Base-by-base conservation (phyloP, 2,329 filamentous ascomycete species). In the Ophiocordyceps unilateralis region DNA sequence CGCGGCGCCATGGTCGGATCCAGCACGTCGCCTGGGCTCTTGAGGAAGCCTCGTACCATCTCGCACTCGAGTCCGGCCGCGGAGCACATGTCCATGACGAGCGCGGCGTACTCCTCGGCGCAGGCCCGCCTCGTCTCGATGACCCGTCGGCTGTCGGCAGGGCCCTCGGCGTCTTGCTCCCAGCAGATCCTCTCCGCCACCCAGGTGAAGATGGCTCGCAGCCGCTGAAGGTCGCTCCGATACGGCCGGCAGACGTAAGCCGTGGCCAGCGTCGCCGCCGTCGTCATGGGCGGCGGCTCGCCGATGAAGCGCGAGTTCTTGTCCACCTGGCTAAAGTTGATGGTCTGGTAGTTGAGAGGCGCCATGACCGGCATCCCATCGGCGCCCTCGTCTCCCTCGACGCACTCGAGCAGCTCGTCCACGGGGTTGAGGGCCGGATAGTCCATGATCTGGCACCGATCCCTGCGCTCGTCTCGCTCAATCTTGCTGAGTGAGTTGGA, bases 131-230 rank as follows among this genome's bases (percentile, higher is more conserved):
- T 88, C 17, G 78, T 80, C 50, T 91, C 81, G 26, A 98, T 79
- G 5, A 94, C 84, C 40, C 84, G 76, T 43, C 83, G 74, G 2
- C 87, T 81, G 57, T 98, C 87, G 42, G 91, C 64, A 9, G 81
- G 72, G n/a, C 81, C 83, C 51, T 93, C 86, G 49, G 86, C 87
- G 49, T 93, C 87, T 53, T 95, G 89, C 57, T 98, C 91, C 91
- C 91, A 98, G 26, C 75, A 76, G 44, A 98, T 80, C 52, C 89
- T 87, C 58, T 98, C 91, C n/a, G 85, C 76, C 5, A 93, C 85
- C 89, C 89, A 98, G 1, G 84, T 95, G 55, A 96, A 98, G 48
- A 98, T 96, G 15, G 91, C 89, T 21, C 93, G 76, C 22, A 98
- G 64, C 30, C 88, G 76, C 59, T 98, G 91, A 1, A 95, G 85